Base-by-base conservation (phyloP, 176 grass and related monocot species). In the Tillandsia fasciculata region DNA sequence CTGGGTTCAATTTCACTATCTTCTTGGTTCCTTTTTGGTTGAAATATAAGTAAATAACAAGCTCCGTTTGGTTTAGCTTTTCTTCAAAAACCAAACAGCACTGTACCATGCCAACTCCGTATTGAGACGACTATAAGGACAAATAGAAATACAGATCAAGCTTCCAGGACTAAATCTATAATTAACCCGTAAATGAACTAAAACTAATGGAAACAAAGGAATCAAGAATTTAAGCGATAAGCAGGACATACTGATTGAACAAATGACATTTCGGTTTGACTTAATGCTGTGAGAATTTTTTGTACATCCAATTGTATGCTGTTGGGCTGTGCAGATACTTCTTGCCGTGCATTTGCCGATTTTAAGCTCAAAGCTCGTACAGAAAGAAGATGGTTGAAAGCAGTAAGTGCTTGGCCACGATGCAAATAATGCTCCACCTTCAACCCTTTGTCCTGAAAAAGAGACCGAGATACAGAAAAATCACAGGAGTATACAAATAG, bases 341-440 rank as follows among this genome's bases (percentile, higher is more conserved):
- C 86, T 70, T 89, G 83, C 9, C 74, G 73, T 68, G 81, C 72
- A 89, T 78, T 88, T 15, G 74, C 75, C 74, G 86, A 96, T 83
- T 82, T 89, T 73, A 96, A 82, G 65, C 85, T 82, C 15, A 73
- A 78, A 84, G 86, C 89, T 83, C 93, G 85, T 87, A 83, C 83
- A 74, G 70, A 76, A 81, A 96, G 84, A 69, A 96, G 83, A 77
- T 91, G 86, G 78, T 72, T 85, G 78, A 96, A 96, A 87, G 88
- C 88, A 66, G 93, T 85, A 74, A 96, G 52, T 22, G 79, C 86
- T 85, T 86, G 82, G 64, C 93, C 88, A 84, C 79, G 83, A 76
- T 90, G 84, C 74, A 96, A 83, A 88, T 96, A 78, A 69, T 96
- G 85, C 64, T 91, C 93, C 65, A 96, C 76, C 82, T 84, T 91